Evolutionary conservation across 495 filamentous ascomycete species (phyloP).

Genomic region (Cairneyella variabilis): DNA sequence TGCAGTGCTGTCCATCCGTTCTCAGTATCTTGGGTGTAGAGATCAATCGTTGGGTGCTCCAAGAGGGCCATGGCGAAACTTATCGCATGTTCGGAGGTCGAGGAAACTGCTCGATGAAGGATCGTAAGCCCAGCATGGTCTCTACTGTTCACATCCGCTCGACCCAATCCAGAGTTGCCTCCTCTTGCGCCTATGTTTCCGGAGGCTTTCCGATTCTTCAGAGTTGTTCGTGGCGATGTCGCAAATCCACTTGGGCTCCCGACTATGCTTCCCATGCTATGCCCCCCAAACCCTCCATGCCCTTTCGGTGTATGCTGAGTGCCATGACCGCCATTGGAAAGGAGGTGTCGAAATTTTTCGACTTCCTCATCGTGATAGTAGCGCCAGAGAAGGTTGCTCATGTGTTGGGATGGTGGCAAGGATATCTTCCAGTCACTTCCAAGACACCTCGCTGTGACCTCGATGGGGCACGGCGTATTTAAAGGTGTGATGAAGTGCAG

Average conservation of each 20-base stretch:
- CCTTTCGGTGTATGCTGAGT: slow-evolving; percentile 42
- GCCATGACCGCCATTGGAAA: slow-evolving; percentile 60
- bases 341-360: slow-evolving; percentile 79
- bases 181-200: slow-evolving; percentile 18
- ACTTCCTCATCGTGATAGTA: slow-evolving; percentile 94
- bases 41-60: slow-evolving; percentile 76
- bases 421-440: slow-evolving; percentile 56
- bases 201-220: slow-evolving; percentile 42
- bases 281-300: slow-evolving; percentile 25
- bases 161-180: slow-evolving; percentile 8
- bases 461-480: slow-evolving; percentile 79
- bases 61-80: slow-evolving; percentile 75
- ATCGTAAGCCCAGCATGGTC: slow-evolving; percentile 75
- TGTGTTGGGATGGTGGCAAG: slow-evolving; percentile 55
- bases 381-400: slow-evolving; percentile 96
- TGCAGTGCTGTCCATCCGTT: slow-evolving; percentile 96
- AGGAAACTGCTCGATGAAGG: slow-evolving; percentile 81
- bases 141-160: slow-evolving; percentile 72
- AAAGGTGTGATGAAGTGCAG: slow-evolving; percentile 41
- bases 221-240: slow-evolving; percentile 40
- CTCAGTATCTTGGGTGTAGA: slow-evolving; percentile 82
- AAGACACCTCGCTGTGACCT: slow-evolving; percentile 80
- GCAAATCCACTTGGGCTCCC: slow-evolving; percentile 29
- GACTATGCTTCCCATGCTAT: slow-evolving; percentile 16
- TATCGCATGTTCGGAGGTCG: slow-evolving; percentile 58